Evolutionary conservation across 2,329 filamentous ascomycete species (phyloP).

Genomic region (Lachnellula suecica): DNA sequence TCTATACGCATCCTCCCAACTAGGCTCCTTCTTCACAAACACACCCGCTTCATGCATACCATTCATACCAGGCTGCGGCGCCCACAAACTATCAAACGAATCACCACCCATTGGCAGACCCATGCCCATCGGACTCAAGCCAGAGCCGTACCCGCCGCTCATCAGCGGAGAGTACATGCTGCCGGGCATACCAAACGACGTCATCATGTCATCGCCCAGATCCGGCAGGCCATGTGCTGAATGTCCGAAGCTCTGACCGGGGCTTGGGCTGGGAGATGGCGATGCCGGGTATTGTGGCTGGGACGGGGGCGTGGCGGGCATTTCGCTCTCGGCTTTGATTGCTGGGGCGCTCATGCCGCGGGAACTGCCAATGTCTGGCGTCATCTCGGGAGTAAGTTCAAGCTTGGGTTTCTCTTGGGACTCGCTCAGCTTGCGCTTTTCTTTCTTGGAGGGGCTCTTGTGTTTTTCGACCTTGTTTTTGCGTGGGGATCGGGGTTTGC

Average conservation of each 20-base stretch:
- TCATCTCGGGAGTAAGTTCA: background rate
- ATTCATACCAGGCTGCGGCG: background rate
- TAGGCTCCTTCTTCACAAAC: background rate
- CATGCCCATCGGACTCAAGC: background rate
- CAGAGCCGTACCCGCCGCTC: background rate
- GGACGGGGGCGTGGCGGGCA: background rate
- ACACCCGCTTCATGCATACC: background rate
- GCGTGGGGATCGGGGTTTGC: constrained; percentile 3
- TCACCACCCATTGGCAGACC: background rate
- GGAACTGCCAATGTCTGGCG: background rate
- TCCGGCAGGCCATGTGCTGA: background rate
- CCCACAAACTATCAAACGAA: background rate
- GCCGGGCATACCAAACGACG: background rate
- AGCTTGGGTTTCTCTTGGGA: background rate
- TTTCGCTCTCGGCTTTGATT: background rate
- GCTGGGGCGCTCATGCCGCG: background rate
- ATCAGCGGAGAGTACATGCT: background rate
- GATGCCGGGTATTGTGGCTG: background rate
- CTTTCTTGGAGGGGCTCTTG: constrained; percentile 1
- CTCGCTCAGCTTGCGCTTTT: background rate
- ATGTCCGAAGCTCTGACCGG: background rate
- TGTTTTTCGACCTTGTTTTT: constrained; percentile 24
- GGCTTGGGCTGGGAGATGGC: background rate
- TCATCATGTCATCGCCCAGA: background rate
- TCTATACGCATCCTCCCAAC: background rate